These are phyloP conservation scores for Ascochyta fabae DNA, from an alignment of 2,329 filamentous ascomycete species.

Conservation along the genomic window DNA sequence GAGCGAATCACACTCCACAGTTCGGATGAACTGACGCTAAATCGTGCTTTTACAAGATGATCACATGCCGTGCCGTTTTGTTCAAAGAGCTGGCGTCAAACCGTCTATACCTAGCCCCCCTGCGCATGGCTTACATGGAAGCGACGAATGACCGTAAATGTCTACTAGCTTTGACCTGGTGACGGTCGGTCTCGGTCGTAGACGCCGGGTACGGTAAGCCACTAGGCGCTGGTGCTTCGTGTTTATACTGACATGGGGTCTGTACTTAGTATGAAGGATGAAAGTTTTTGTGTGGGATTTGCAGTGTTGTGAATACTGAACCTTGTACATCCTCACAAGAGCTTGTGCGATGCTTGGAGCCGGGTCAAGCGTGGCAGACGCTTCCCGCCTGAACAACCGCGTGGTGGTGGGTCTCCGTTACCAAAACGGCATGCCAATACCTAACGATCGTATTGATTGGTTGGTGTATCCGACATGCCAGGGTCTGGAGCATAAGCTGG, in stretches of 20 bases:
- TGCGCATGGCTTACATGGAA: conserved; percentile 23
- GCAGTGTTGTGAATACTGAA: no score
- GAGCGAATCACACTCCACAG: conserved; percentile 18
- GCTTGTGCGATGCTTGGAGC: conserved; percentile 22
- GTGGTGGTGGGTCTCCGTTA: conserved; percentile 21
- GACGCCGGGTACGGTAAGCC: conserved; percentile 16
- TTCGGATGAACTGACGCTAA: conserved; percentile 27
- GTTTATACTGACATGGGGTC: conserved; percentile 12
- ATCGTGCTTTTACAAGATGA: conserved; percentile 20
- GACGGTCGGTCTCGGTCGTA: conserved; percentile 9
- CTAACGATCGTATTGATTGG: conserved; percentile 29
- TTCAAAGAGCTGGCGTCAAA: conserved; percentile 8
- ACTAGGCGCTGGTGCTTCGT: conserved; percentile 16
- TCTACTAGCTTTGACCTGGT: conserved; percentile 22
- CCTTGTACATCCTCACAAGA: neutral
- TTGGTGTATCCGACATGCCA: conserved; percentile 20
- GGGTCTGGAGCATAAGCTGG: conserved; percentile 23
- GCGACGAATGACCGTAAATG: conserved; percentile 25
- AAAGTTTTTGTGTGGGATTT: neutral
- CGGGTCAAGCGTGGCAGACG: conserved; percentile 17
- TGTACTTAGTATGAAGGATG: neutral
- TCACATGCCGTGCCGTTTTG: conserved; percentile 8
- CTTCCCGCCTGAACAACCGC: conserved; percentile 20
- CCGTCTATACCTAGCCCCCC: conserved; percentile 18
- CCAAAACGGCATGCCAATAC: conserved; percentile 24